Conservation (phyloP, 306 rosid species). For the Rosa lucieae region DNA sequence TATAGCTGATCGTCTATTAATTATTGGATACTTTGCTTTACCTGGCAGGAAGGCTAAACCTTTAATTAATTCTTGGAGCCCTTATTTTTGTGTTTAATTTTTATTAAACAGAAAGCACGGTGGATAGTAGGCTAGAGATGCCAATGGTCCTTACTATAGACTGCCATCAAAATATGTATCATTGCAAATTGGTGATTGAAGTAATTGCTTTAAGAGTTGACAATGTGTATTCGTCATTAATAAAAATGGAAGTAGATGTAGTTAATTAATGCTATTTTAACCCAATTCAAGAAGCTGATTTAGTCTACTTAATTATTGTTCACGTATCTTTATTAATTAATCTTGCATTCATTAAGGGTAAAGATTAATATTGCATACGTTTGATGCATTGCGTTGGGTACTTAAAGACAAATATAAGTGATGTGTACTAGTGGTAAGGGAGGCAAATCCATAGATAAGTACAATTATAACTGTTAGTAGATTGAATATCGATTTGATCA, state of each 20-base stretch:
- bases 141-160: not conserved
- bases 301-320: not conserved
- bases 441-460: no score
- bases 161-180: not conserved
- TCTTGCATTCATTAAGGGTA: not conserved
- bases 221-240: not conserved
- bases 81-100: not conserved
- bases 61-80: not conserved
- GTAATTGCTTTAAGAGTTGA: not conserved
- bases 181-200: not conserved
- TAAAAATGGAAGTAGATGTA: not conserved
- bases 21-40: not conserved
- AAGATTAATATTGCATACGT: not conserved
- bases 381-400: not conserved
- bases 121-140: not conserved
- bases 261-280: not conserved
- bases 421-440: not conserved
- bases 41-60: conserved; percentile 1
- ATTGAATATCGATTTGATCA: no score
- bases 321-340: not conserved
- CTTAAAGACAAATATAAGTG: not conserved
- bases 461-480: no score
- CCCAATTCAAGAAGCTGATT: not conserved
- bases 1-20: not conserved
- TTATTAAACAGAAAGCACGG: not conserved